Conservation (phyloP, 2,329 filamentous ascomycete genomes). For the Fusarium sacchari region DNA sequence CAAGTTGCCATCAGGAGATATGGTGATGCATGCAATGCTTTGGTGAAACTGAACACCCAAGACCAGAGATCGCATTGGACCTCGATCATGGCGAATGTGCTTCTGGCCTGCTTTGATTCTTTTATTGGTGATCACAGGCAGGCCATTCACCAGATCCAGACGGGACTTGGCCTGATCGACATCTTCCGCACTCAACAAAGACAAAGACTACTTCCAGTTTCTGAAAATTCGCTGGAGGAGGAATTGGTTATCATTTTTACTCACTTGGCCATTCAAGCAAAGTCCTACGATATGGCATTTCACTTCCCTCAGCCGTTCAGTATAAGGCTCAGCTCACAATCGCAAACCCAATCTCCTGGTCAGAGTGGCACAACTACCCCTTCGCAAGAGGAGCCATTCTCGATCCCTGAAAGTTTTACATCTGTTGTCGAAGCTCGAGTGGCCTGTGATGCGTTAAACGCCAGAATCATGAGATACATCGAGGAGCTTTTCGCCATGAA, state of each 20-base stretch:
- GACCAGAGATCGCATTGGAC: constrained; percentile 60
- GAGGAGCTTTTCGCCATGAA: constrained; percentile 62
- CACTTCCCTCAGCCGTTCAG: constrained; percentile 72
- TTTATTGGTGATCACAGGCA: constrained; percentile 72
- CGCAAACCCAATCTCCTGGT: constrained; percentile 53
- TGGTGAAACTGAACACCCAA: constrained; percentile 56
- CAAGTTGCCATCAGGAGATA: constrained; percentile 70
- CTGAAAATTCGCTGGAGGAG: constrained; percentile 62
- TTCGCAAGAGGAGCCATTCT: constrained; percentile 42
- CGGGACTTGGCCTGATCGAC: constrained; percentile 64
- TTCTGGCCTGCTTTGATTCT: constrained; percentile 75
- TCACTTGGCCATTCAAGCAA: constrained; percentile 71
- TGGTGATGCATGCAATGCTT: constrained; percentile 63
- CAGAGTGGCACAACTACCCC: constrained; percentile 56
- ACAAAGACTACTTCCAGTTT: constrained; percentile 35
- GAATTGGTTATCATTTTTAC: constrained; percentile 72
- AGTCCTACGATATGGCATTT: constrained; percentile 75
- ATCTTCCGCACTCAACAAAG: constrained; percentile 59
- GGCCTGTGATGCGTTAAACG: constrained; percentile 66
- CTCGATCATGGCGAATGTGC: constrained; percentile 71
- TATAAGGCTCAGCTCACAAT: constrained; percentile 54
- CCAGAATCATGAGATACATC: constrained; percentile 67
- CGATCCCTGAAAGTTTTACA: constrained; percentile 53
- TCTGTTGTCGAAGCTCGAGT: constrained; percentile 64
- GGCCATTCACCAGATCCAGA: constrained; percentile 70